Evolutionary conservation across 1,284 basidiomycete genomes (phyloP).

Genomic region (Thelephora terrestris): DNA sequence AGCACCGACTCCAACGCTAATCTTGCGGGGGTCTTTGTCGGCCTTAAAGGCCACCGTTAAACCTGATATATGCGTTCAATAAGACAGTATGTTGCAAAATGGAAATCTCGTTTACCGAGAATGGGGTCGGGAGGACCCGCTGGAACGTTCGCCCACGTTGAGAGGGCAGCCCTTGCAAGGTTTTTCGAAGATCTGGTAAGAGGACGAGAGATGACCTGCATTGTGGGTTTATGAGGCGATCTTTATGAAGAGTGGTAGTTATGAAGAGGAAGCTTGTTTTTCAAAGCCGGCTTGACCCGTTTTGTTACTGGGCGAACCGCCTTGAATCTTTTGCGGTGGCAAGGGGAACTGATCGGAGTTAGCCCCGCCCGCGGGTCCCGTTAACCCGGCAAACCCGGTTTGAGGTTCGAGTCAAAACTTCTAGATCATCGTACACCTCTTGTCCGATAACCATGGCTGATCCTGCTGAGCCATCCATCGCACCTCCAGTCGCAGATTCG

Average conservation of each 20-base stretch:
- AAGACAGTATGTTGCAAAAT: not conserved
- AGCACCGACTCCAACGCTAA: constrained; percentile 93
- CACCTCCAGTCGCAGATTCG: constrained; percentile 13
- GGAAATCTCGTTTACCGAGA: constrained; percentile 53
- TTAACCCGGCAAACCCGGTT: constrained; percentile 8
- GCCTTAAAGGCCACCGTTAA: constrained; percentile 94
- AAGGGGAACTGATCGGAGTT: too few species aligned
- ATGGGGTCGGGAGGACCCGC: constrained; percentile 91
- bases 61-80: constrained; percentile 30
- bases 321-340: not conserved
- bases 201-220: constrained; percentile 27
- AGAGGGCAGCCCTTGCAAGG: constrained; percentile 32
- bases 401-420: constrained; percentile 1
- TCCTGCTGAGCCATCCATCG: constrained; percentile 10
- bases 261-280: constrained; percentile 4
- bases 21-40: constrained; percentile 85
- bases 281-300: constrained; percentile 6
- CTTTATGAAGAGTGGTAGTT: constrained; percentile 5
- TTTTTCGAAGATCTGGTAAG: constrained; percentile 22
- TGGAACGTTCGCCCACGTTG: constrained; percentile 77
- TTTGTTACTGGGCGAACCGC: too few species aligned
- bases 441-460: constrained; percentile 12
- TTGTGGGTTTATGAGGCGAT: constrained; percentile 12
- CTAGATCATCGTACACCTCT: not conserved
- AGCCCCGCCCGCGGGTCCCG: not conserved